Conservation (phyloP, 2,329 filamentous ascomycete species). For the Helotiales sp. region DNA sequence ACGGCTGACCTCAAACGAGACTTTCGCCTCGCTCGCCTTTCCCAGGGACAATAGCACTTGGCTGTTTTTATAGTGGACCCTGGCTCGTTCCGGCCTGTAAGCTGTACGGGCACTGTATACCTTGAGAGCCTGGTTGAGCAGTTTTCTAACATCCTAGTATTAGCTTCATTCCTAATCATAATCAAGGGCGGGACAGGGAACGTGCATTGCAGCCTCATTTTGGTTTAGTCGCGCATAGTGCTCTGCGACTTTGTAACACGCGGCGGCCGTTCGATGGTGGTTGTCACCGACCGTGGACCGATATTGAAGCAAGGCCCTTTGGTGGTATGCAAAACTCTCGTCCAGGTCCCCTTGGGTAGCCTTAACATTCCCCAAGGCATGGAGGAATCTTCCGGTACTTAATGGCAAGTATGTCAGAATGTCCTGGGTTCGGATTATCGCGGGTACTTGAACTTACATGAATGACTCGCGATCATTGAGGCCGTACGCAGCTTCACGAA, state of each 20-base stretch:
- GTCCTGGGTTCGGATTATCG: not conserved
- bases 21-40: not conserved
- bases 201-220: not conserved
- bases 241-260: conserved; percentile 37
- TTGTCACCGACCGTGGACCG: conserved; percentile 36
- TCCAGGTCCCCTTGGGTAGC: conserved; percentile 19
- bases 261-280: conserved; percentile 37
- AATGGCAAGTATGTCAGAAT: not conserved
- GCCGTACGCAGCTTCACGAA: conserved; percentile 1
- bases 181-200: no score
- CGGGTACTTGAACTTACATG: not conserved
- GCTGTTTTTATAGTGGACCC: not conserved
- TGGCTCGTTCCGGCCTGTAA: not conserved
- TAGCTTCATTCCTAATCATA: not conserved
- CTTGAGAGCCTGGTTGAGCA: not conserved
- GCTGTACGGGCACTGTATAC: not conserved
- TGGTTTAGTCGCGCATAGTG: conserved; percentile 29
- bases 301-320: conserved; percentile 34
- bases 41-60: not conserved
- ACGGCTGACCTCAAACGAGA: not conserved
- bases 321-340: conserved; percentile 36
- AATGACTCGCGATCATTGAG: conserved; percentile 10
- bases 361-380: conserved; percentile 26
- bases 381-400: conserved; percentile 17
- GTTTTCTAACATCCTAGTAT: not conserved